Evolutionary conservation across 495 filamentous ascomycete genomes (phyloP).

Genomic region (Immersiella caudata): DNA sequence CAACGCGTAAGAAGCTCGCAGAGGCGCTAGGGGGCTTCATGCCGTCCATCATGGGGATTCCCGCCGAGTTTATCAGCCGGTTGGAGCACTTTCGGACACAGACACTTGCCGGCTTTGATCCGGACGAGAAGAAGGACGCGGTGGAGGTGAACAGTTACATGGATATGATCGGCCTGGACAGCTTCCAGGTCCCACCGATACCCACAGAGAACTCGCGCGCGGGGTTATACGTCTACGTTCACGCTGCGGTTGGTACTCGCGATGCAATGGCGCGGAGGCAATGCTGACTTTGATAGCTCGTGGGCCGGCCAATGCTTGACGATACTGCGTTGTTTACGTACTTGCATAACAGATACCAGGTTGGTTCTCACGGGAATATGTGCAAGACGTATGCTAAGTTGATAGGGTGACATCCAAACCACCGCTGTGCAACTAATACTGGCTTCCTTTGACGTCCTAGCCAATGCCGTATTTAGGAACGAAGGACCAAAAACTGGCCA

Average conservation of each 20-base stretch:
- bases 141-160: conserved; percentile 55
- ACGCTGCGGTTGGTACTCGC: conserved; percentile 67
- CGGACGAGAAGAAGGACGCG: conserved; percentile 50
- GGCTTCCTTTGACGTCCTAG: conserved; percentile 84
- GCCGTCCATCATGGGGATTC: conserved; percentile 54
- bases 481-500: conserved; percentile 73
- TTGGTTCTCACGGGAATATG: background rate
- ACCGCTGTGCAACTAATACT: conserved; percentile 79
- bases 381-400: background rate
- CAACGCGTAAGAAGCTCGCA: conserved; percentile 49
- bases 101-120: conserved; percentile 49
- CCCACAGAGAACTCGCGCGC: conserved; percentile 78
- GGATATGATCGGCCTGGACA: conserved; percentile 57
- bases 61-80: conserved; percentile 50
- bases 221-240: conserved; percentile 89
- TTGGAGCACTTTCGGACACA: conserved; percentile 58
- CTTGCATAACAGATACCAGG: conserved; percentile 75
- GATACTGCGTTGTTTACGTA: conserved; percentile 77
- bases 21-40: conserved; percentile 55
- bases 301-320: conserved; percentile 79
- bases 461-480: conserved; percentile 80
- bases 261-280: background rate
- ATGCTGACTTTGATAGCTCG: conserved; percentile 62
- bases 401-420: conserved; percentile 71
- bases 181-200: conserved; percentile 62